A percentile compares a stretch with the other conserved stretches of the same genome.
These are phyloP conservation scores for Didymella pomorum DNA, from an alignment of 2,329 filamentous ascomycete species.

Conservation along the genomic window DNA sequence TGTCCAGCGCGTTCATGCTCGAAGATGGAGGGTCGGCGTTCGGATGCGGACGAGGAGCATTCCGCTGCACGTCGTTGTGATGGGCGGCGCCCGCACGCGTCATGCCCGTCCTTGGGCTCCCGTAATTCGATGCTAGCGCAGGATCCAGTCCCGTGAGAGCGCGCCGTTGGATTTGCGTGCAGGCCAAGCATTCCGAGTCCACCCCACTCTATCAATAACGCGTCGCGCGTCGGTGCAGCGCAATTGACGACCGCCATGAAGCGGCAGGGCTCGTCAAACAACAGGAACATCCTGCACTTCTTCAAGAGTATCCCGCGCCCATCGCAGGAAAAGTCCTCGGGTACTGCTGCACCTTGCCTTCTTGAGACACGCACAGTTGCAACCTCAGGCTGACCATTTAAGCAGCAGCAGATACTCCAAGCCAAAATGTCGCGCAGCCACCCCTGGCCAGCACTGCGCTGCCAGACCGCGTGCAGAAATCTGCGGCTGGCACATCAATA, in stretches of 20 bases:
- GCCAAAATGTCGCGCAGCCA: slow-evolving; percentile 2
- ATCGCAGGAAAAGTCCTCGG: slow-evolving; percentile 3
- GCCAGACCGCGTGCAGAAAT: not conserved
- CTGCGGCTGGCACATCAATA: not conserved
- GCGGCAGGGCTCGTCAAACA: slow-evolving; percentile 10
- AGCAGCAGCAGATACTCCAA: slow-evolving; percentile 2
- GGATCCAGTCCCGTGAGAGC: slow-evolving; percentile 26
- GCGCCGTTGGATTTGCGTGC: slow-evolving; percentile 15
- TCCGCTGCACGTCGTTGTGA: slow-evolving; percentile 28
- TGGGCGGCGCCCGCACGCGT: slow-evolving; percentile 9
- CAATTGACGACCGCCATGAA: slow-evolving; percentile 12
- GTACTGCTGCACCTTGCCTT: slow-evolving; percentile 12
- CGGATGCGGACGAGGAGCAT: slow-evolving; percentile 31
- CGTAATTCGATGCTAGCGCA: not conserved
- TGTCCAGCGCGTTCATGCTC: not conserved
- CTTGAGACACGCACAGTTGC: slow-evolving; percentile 1
- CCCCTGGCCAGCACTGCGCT: not conserved
- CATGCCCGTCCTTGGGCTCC: slow-evolving; percentile 15
- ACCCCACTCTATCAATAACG: slow-evolving; percentile 11
- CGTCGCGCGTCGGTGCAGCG: slow-evolving; percentile 4
- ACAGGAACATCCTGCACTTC: slow-evolving; percentile 19
- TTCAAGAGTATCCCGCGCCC: slow-evolving; percentile 15
- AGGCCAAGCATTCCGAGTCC: slow-evolving; percentile 12
- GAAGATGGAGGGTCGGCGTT: not conserved
- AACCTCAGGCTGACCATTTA: slow-evolving; percentile 8